phyloP scores from a whole-genome alignment of 179 eudicot species.

The Beta macrorhiza region DNA sequence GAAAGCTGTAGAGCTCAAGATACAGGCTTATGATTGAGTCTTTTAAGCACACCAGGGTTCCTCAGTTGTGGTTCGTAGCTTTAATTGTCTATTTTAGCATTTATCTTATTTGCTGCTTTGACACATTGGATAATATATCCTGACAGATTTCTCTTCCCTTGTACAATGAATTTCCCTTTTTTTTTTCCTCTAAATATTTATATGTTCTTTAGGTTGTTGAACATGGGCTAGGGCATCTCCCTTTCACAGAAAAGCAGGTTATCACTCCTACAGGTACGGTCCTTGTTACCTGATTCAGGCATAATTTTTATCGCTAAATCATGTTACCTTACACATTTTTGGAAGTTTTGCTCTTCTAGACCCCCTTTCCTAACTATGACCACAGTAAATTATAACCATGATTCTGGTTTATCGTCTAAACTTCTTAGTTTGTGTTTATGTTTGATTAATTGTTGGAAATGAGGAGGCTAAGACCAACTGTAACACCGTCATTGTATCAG shows the following conservation, averaged over 20 bases:
- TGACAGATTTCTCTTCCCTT: neutral
- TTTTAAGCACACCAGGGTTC: neutral
- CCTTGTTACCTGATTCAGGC: slow-evolving; percentile 1
- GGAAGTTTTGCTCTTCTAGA: neutral
- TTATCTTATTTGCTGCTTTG: neutral
- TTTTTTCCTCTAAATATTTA: neutral
- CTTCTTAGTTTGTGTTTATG: neutral
- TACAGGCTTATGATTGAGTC: neutral
- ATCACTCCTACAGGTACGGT: slow-evolving; percentile 90
- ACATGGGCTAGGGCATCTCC: slow-evolving; percentile 97
- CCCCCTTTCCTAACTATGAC: neutral
- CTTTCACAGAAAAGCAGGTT: slow-evolving; percentile 96
- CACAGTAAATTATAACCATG: neutral
- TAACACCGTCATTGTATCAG: neutral
- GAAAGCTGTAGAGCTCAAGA: neutral
- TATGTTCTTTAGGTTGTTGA: slow-evolving; percentile 68
- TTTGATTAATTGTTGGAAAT: neutral
- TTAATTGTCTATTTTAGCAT: neutral
- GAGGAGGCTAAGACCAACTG: neutral
- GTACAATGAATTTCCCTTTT: neutral
- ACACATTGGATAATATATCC: neutral
- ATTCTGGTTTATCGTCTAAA: neutral
- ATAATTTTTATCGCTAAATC: neutral
- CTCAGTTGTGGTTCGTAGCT: neutral
- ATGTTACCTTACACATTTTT: neutral